Evolutionary conservation across 1,284 basidiomycete genomes (phyloP), one percentile per base, ranked within the genome.

Genomic region (Exobasidium rhododendri): DNA sequence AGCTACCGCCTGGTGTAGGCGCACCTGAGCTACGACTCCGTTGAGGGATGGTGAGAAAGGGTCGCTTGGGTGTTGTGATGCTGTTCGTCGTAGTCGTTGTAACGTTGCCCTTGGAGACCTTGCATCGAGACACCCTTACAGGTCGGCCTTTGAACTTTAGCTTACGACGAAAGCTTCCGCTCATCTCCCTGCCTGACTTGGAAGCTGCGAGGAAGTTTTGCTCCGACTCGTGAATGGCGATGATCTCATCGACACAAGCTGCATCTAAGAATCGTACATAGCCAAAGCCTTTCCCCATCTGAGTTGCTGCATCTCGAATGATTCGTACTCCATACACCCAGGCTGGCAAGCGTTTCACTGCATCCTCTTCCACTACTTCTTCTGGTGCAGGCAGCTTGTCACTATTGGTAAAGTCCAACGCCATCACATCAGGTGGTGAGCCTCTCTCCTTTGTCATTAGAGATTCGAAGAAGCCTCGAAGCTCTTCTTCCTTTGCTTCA

Each of bases 241-340:
- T 63, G 17, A 79, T 49, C 60, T 79, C 78, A 58, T 79, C 78
- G 11, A 75, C 66, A 49, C 63, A 65, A 47, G 53, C 85, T 88
- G 74, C 79, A 92, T 73, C 93, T 58, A 83, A 79, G 70, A 97
- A 92, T 70, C 92, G 88, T 7, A 97, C 88, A 79, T 97, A 97
- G 10, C 89, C 94, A 77, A 98, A 94, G 1, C 94, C 94, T 82
- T 97, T 97, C n/a, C 94, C 94, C 35, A 97, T 85, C 71, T 94
- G 93, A 0, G 92, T 96, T 61, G 92, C 92, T 70, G 87, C 87
- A 81, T 98, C 94, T 50, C 92, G 85, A 50, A 98, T 85, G 64
- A 97, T 86, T 32, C 94, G 86, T 7, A 97, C 92, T 29, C 85
- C 86, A 5, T 86, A 86, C 4, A 97, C 93, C 89, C 90, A 97